phyloP scores from a whole-genome alignment of 2,329 filamentous ascomycete genomes.

The Helotiales sp. region DNA sequence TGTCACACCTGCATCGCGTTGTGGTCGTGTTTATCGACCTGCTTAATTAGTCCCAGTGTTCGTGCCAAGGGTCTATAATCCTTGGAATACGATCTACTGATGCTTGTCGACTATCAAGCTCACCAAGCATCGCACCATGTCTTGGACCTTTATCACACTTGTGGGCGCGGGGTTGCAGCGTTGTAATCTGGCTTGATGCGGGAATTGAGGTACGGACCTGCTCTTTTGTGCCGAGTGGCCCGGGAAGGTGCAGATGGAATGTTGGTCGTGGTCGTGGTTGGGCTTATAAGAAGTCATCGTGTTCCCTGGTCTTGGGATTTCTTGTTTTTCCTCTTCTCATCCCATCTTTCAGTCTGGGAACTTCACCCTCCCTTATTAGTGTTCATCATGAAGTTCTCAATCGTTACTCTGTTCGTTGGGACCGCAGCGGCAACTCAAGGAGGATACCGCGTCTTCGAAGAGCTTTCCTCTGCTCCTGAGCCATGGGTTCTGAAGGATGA shows the following conservation, averaged over 20 bases:
- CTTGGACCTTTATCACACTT: background rate
- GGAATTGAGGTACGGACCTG: background rate
- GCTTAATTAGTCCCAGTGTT: background rate
- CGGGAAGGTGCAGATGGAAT: background rate
- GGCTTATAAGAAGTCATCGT: background rate
- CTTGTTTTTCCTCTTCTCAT: background rate
- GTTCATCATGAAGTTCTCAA: slow-evolving; percentile 3
- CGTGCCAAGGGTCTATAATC: background rate
- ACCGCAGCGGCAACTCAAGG: background rate
- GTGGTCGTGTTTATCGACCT: background rate
- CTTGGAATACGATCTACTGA: background rate
- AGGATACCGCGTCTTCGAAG: slow-evolving; percentile 25
- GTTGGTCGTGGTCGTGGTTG: background rate
- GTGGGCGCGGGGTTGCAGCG: background rate
- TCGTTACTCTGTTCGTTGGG: background rate
- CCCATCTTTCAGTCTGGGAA: background rate
- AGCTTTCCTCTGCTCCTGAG: slow-evolving; percentile 12
- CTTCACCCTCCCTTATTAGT: background rate
- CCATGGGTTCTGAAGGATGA: slow-evolving; percentile 21
- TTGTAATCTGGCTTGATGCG: background rate
- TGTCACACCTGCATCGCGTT: background rate
- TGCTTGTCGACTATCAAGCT: background rate
- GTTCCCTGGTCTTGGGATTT: background rate
- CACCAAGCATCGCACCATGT: background rate
- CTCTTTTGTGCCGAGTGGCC: background rate